A percentile compares a stretch with the other conserved stretches of the same genome.
These are phyloP conservation scores for Polygonum aviculare DNA, from an alignment of 148 eudicot species.

Conservation along the genomic window DNA sequence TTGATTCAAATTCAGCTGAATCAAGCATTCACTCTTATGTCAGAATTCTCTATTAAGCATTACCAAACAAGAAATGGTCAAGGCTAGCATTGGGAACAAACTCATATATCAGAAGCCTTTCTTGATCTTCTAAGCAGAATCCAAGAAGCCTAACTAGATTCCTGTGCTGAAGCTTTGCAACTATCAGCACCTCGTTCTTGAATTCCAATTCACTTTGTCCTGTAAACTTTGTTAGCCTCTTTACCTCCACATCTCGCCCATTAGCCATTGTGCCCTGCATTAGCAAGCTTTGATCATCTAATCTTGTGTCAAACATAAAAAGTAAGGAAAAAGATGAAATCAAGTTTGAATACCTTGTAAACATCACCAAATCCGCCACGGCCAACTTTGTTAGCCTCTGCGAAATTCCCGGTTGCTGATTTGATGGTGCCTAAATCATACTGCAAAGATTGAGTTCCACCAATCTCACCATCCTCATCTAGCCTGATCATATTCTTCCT, in stretches of 20 bases:
- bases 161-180: conserved; percentile 11
- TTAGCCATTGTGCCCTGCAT: not conserved
- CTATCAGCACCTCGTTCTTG: conserved; percentile 7
- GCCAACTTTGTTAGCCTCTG: conserved; percentile 18
- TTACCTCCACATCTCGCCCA: conserved; percentile 8
- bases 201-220: conserved; percentile 1
- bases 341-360: conserved; percentile 10
- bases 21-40: not conserved
- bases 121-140: conserved; percentile 22
- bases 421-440: conserved; percentile 15
- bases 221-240: conserved; percentile 10
- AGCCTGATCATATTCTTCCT: not conserved
- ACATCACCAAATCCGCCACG: conserved; percentile 23
- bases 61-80: conserved; percentile 28
- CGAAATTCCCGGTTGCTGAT: conserved; percentile 18
- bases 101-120: conserved; percentile 26
- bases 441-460: conserved; percentile 11
- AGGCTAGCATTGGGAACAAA: conserved; percentile 26
- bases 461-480: conserved; percentile 5
- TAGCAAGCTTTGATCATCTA: not conserved
- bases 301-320: not conserved
- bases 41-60: not conserved
- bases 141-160: conserved; percentile 21
- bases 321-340: not conserved
- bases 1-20: not conserved